Evolutionary conservation across 306 rosid species (phyloP).

Genomic region (Prunus padus): DNA sequence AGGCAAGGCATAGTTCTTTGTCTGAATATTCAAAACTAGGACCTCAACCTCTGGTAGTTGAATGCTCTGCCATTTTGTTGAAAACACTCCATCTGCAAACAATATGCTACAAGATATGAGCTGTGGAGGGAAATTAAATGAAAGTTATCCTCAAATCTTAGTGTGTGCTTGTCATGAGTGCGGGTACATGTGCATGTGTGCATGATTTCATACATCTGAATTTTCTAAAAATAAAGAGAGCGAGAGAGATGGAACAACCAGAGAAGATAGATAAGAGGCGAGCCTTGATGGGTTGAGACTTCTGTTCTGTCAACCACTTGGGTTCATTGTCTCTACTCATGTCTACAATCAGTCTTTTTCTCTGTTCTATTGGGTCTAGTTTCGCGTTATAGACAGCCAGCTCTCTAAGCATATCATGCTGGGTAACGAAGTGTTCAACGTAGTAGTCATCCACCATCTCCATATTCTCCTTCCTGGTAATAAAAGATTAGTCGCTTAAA

Average conservation of each 20-base stretch:
- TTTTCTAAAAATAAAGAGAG: background rate
- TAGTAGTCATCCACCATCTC: slow-evolving; percentile 33
- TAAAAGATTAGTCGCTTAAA: background rate
- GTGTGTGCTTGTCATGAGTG: background rate
- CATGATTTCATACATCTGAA: too few species aligned
- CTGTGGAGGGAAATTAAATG: background rate
- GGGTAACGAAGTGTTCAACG: slow-evolving; percentile 43
- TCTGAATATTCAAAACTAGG: slow-evolving; percentile 47
- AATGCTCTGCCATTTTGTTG: slow-evolving; percentile 43
- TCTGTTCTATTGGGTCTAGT: slow-evolving; percentile 27
- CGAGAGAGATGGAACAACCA: slow-evolving; percentile 23
- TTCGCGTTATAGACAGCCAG: slow-evolving; percentile 44
- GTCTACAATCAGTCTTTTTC: slow-evolving; percentile 43
- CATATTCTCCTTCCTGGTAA: slow-evolving; percentile 39
- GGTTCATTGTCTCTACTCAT: slow-evolving; percentile 43
- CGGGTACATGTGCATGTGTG: background rate
- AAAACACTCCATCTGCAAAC: slow-evolving; percentile 51
- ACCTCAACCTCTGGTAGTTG: slow-evolving; percentile 46
- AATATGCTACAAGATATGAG: background rate
- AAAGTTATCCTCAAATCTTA: background rate
- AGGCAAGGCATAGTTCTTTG: slow-evolving; percentile 40
- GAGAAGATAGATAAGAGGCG: slow-evolving; percentile 53
- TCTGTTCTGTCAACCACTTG: slow-evolving; percentile 47
- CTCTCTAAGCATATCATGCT: slow-evolving; percentile 55
- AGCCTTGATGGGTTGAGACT: slow-evolving; percentile 36